Evolutionary conservation across 2,329 filamentous ascomycete species (phyloP).

Genomic region (Talaromyces sp.): DNA sequence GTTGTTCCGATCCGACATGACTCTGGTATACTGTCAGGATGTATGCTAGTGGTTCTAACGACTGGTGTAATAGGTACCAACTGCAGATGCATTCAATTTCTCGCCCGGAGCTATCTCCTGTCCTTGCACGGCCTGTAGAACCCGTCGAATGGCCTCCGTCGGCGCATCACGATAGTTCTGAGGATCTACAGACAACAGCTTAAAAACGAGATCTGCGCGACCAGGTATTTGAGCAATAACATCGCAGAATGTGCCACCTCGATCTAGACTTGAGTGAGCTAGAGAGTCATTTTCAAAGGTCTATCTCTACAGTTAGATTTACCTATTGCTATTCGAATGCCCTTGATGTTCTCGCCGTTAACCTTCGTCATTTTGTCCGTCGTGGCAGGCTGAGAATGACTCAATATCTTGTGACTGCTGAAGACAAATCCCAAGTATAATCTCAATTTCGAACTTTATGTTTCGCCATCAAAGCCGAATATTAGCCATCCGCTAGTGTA

Average conservation of each 20-base stretch:
- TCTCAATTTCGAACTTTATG: too few species aligned
- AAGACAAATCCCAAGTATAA: too few species aligned
- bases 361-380: background rate
- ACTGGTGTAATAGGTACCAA: slow-evolving; percentile 1
- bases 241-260: slow-evolving; percentile 32
- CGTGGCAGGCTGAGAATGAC: too few species aligned
- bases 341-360: background rate
- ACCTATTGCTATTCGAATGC: background rate
- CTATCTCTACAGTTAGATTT: background rate
- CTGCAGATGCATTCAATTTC: slow-evolving; percentile 14
- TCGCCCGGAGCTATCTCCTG: slow-evolving; percentile 20
- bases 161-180: slow-evolving; percentile 47
- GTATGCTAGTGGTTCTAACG: background rate
- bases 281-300: background rate
- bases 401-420: too few species aligned
- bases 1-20: slow-evolving; percentile 80
- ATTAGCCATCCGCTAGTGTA: background rate
- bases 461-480: background rate
- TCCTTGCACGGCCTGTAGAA: slow-evolving; percentile 48
- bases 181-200: slow-evolving; percentile 30
- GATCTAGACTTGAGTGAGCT: slow-evolving; percentile 14
- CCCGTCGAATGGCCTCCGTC: slow-evolving; percentile 78
- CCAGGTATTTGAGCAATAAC: slow-evolving; percentile 25
- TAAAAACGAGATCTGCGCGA: slow-evolving; percentile 27
- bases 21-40: background rate